phyloP scores from a whole-genome alignment of 106 monocot species.

The Allium fistulosum region DNA sequence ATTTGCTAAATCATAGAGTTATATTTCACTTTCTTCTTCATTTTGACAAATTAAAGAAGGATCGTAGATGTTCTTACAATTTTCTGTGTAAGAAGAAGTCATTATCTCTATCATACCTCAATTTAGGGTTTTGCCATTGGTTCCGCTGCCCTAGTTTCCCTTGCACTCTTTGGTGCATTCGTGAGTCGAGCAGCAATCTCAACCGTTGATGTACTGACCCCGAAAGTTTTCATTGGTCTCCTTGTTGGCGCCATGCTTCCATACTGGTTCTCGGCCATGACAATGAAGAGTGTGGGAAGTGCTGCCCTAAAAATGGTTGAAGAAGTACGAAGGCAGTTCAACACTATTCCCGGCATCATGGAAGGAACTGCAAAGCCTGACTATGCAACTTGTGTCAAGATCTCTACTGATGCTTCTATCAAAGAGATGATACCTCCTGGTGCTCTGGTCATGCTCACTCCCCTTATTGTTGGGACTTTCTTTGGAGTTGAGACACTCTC shows the following conservation, averaged over 20 bases:
- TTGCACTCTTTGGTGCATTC: slow-evolving; percentile 39
- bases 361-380: slow-evolving; percentile 53
- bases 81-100: no score
- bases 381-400: slow-evolving; percentile 63
- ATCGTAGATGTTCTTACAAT: no score
- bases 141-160: slow-evolving; percentile 35
- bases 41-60: no score
- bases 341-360: slow-evolving; percentile 49
- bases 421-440: slow-evolving; percentile 53
- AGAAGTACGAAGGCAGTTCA: slow-evolving; percentile 44
- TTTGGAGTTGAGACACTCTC: slow-evolving; percentile 64
- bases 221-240: slow-evolving; percentile 54
- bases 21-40: no score
- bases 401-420: slow-evolving; percentile 59
- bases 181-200: slow-evolving; percentile 50
- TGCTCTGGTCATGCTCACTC: slow-evolving; percentile 46
- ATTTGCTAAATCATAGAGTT: no score
- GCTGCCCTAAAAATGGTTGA: slow-evolving; percentile 36
- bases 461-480: slow-evolving; percentile 46
- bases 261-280: slow-evolving; percentile 45
- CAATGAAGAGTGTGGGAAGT: slow-evolving; percentile 39
- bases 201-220: slow-evolving; percentile 42
- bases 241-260: slow-evolving; percentile 65
- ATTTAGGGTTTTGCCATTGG: slow-evolving; percentile 59
- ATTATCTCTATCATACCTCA: neutral